phyloP scores from a whole-genome alignment of 148 eudicot species.

The Rheum nobile region DNA sequence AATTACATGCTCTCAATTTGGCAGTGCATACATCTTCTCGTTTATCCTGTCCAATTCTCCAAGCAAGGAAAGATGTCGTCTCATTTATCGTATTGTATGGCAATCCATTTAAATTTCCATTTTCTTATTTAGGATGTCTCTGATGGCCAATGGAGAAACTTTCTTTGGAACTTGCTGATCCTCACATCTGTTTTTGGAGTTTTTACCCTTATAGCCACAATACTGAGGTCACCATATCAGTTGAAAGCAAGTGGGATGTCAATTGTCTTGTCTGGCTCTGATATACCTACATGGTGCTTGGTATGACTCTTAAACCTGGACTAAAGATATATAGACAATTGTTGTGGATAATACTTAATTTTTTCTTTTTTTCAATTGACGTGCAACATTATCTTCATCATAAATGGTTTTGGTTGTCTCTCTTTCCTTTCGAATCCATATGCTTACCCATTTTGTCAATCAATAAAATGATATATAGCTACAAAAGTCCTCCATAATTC shows the following conservation, averaged over 20 bases:
- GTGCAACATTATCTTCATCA: conserved; percentile 55
- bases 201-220: conserved; percentile 52
- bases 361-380: neutral
- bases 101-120: neutral
- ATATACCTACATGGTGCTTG: conserved; percentile 85
- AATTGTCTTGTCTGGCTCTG: conserved; percentile 70
- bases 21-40: neutral
- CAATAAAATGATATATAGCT: conserved; percentile 4
- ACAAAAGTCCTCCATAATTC: too few relatives aligned
- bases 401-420: conserved; percentile 6
- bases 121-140: conserved; percentile 55
- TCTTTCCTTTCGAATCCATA: conserved; percentile 1
- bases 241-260: conserved; percentile 73
- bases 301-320: conserved; percentile 22
- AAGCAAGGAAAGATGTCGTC: neutral
- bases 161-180: conserved; percentile 66
- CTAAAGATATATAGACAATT: neutral
- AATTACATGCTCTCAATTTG: neutral
- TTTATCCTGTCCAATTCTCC: neutral
- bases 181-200: conserved; percentile 61
- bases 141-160: conserved; percentile 94
- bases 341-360: conserved; percentile 10
- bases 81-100: neutral
- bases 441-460: neutral
- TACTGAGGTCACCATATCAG: conserved; percentile 30